These are phyloP conservation scores for Millerozyma acaciae DNA, from an alignment of 805 yeast species.

Conservation along the genomic window DNA sequence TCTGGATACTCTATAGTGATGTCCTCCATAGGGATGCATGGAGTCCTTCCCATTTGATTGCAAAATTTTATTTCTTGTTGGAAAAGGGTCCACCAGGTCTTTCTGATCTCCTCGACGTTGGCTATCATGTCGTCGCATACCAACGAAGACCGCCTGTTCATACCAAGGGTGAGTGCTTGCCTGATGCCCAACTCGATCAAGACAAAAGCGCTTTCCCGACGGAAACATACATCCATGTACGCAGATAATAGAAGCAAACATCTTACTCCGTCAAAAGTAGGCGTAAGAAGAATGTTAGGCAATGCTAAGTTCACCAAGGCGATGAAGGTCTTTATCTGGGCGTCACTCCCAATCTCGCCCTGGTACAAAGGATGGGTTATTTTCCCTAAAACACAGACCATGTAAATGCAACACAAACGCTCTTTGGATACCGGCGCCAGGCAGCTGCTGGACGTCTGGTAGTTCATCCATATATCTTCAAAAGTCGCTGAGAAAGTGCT, in stretches of 20 bases:
- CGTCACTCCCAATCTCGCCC: constrained; percentile 15
- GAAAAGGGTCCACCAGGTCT: too few species aligned
- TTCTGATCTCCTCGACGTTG: too few species aligned
- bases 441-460: constrained; percentile 4
- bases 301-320: constrained; percentile 41
- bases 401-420: constrained; percentile 40
- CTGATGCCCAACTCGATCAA: too few species aligned
- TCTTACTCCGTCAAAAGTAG: constrained; percentile 43
- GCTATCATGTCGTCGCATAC: too few species aligned
- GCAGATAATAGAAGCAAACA: constrained; percentile 39
- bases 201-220: too few species aligned
- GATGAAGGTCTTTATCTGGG: constrained; percentile 27
- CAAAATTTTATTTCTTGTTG: constrained; percentile 28
- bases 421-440: constrained; percentile 4
- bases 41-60: constrained; percentile 10
- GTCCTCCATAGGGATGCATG: too few species aligned
- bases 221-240: constrained; percentile 41
- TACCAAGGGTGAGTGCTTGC: too few species aligned
- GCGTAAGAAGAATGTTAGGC: constrained; percentile 41
- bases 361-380: too few species aligned
- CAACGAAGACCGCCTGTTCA: too few species aligned
- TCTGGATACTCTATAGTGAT: too few species aligned
- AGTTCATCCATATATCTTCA: constrained; percentile 1
- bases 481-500: too few species aligned
- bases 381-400: constrained; percentile 44